phyloP scores from a whole-genome alignment of 176 grass and related monocot species.

The Carex myosuroides region DNA sequence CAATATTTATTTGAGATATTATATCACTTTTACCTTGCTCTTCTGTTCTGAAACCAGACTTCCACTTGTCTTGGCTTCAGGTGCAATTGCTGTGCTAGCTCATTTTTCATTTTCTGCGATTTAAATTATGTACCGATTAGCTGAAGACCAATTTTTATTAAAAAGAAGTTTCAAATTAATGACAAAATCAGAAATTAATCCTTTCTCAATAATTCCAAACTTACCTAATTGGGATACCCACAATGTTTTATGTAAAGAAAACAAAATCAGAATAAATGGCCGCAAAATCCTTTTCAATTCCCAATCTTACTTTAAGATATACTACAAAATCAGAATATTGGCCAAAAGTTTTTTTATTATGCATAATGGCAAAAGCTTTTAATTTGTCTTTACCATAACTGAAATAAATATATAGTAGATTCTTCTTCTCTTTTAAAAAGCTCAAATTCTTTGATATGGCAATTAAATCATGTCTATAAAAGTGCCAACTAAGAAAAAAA shows the following conservation, averaged over 20 bases:
- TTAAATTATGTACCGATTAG: not conserved
- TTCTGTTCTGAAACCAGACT: slow-evolving; percentile 92
- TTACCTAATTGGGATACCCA: not conserved
- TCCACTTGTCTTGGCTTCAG: slow-evolving; percentile 65
- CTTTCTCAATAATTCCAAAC: not conserved
- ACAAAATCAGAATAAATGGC: not conserved
- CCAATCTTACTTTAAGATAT: not conserved
- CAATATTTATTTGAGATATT: not conserved
- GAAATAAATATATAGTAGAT: not conserved
- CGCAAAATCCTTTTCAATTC: not conserved
- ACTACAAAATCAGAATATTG: not conserved
- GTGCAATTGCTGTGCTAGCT: slow-evolving; percentile 51
- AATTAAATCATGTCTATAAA: not conserved
- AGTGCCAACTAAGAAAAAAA: not conserved
- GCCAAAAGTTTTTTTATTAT: not conserved
- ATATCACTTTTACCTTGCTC: slow-evolving; percentile 50
- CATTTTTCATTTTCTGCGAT: slow-evolving; percentile 51
- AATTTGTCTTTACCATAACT: not conserved
- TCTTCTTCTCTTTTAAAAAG: not conserved
- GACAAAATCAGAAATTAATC: not conserved
- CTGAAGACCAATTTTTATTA: not conserved
- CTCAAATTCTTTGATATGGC: not conserved
- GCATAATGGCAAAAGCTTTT: too few relatives aligned
- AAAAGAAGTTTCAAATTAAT: not conserved
- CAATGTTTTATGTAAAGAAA: not conserved